These are phyloP conservation scores for Porodaedalea pini DNA, from an alignment of 1,284 basidiomycete species.

Conservation along the genomic window DNA sequence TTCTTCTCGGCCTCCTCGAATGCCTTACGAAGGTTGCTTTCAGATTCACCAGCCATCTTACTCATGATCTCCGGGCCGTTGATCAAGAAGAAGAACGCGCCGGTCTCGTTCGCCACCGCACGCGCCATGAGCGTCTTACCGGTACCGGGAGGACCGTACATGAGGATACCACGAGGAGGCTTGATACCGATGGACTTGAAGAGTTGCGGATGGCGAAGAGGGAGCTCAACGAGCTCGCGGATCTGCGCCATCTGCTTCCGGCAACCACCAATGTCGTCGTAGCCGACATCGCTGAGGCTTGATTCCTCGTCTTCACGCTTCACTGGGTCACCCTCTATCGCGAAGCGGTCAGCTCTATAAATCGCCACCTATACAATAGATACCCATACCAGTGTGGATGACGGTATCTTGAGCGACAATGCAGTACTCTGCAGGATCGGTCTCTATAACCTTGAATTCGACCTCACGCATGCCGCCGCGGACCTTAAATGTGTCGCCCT, in stretches of 20 bases:
- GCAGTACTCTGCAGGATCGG: slow-evolving; percentile 93
- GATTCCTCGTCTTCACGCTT: slow-evolving; percentile 99
- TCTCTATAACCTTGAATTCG: slow-evolving; percentile 98
- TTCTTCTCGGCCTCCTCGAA: slow-evolving; percentile 99
- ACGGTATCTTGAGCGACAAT: slow-evolving; percentile 97
- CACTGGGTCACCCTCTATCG: slow-evolving; percentile 91
- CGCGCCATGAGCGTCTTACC: slow-evolving; percentile 99
- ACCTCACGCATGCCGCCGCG: slow-evolving; percentile 97
- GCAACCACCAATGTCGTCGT: slow-evolving; percentile 99
- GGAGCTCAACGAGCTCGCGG: slow-evolving; percentile 97
- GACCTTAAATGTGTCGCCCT: slow-evolving; percentile 98
- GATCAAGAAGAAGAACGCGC: slow-evolving; percentile 99
- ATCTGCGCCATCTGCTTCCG: slow-evolving; percentile 99
- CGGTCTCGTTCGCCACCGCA: slow-evolving; percentile 98
- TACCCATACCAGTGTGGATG: slow-evolving; percentile 75
- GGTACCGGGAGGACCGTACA: slow-evolving; percentile 96
- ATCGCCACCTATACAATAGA: slow-evolving; percentile 14
- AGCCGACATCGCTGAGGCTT: slow-evolving; percentile 95
- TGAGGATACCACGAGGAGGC: slow-evolving; percentile 94
- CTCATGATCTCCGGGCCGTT: slow-evolving; percentile 99
- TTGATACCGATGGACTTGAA: slow-evolving; percentile 99
- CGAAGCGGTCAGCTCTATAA: slow-evolving; percentile 24
- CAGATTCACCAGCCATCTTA: slow-evolving; percentile 98
- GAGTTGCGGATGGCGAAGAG: slow-evolving; percentile 95
- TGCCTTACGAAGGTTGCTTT: slow-evolving; percentile 95